These are phyloP conservation scores for Cyberlindnera galapagoensis DNA, from an alignment of 805 yeast genomes.

Conservation along the genomic window DNA sequence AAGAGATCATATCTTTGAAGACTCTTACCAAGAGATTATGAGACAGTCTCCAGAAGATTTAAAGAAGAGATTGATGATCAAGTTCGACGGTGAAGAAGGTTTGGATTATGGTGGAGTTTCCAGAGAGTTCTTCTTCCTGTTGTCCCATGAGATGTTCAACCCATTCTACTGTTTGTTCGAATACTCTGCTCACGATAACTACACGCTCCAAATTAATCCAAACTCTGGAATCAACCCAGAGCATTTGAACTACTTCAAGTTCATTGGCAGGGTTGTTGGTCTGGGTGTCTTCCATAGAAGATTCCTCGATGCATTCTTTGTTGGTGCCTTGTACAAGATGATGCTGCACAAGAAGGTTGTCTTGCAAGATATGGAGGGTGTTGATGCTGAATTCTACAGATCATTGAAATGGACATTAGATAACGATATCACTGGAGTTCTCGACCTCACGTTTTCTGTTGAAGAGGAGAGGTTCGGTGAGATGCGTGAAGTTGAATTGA, in stretches of 20 bases:
- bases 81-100: conserved; percentile 99
- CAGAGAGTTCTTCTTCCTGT: conserved; percentile 91
- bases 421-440: conserved; percentile 82
- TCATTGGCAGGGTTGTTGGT: conserved; percentile 97
- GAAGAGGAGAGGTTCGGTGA: conserved; percentile 96
- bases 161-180: conserved; percentile 97
- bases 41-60: conserved; percentile 98
- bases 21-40: conserved; percentile 97
- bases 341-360: conserved; percentile 92
- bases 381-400: conserved; percentile 93
- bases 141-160: conserved; percentile 97
- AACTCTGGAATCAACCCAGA: conserved; percentile 96
- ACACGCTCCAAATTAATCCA: conserved; percentile 96
- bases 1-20: conserved; percentile 94
- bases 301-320: conserved; percentile 96
- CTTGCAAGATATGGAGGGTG: conserved; percentile 96
- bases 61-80: conserved; percentile 95
- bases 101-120: conserved; percentile 99
- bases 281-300: conserved; percentile 97
- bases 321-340: conserved; percentile 97
- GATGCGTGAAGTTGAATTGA: conserved; percentile 80
- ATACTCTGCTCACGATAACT: conserved; percentile 96
- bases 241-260: conserved; percentile 95
- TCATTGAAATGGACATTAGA: conserved; percentile 94
- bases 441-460: conserved; percentile 83